phyloP scores from a whole-genome alignment of 1,139 yeast genomes.

The Zygosaccharomyces pseudobailii region DNA sequence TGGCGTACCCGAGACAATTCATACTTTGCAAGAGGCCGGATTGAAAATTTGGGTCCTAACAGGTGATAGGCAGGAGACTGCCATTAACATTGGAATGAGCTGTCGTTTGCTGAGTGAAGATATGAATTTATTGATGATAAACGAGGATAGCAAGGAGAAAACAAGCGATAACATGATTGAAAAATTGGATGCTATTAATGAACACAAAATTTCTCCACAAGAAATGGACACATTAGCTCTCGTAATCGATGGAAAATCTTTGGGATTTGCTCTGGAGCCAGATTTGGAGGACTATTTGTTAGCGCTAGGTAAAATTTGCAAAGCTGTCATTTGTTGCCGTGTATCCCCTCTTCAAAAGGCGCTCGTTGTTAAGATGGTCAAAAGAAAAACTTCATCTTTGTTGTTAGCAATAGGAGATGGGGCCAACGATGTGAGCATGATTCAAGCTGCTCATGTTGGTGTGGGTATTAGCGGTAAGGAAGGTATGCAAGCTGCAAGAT shows the following conservation, averaged over 20 bases:
- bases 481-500: constrained; percentile 98
- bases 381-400: constrained; percentile 70
- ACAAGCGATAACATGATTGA: constrained; percentile 67
- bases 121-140: constrained; percentile 86
- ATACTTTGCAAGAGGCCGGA: constrained; percentile 91
- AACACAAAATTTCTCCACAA: constrained; percentile 57
- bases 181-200: constrained; percentile 69
- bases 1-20: constrained; percentile 97
- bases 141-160: constrained; percentile 75
- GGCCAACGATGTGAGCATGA: constrained; percentile 98
- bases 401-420: constrained; percentile 96
- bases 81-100: constrained; percentile 97
- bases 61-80: constrained; percentile 99
- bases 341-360: constrained; percentile 98
- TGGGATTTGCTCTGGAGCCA: constrained; percentile 76
- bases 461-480: constrained; percentile 98
- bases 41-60: constrained; percentile 96
- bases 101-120: constrained; percentile 92
- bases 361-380: constrained; percentile 86
- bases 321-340: constrained; percentile 95
- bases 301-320: constrained; percentile 79
- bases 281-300: constrained; percentile 76
- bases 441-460: constrained; percentile 98
- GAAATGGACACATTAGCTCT: constrained; percentile 83
- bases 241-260: constrained; percentile 89